Conservation (phyloP, 306 rosid species). For the Cucurbita maxima region DNA sequence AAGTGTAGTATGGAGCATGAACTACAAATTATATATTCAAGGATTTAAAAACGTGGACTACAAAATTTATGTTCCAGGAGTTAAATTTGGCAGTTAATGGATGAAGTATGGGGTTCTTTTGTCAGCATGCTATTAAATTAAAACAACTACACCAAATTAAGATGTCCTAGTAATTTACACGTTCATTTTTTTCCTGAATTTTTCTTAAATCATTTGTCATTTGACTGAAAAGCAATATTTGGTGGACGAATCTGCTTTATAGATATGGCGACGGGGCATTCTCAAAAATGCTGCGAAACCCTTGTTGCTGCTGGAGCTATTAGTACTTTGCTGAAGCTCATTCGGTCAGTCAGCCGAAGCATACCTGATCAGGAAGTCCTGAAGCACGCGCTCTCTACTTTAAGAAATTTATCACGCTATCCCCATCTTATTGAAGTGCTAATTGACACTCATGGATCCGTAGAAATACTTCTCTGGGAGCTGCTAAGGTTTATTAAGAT, state of each 20-base stretch:
- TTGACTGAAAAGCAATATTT: background rate
- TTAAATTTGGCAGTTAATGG: background rate
- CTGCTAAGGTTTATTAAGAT: conserved; percentile 37
- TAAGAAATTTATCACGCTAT: conserved; percentile 68
- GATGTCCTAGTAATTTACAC: background rate
- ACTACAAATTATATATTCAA: background rate
- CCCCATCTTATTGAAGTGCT: conserved; percentile 54
- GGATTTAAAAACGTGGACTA: background rate
- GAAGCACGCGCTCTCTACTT: conserved; percentile 68
- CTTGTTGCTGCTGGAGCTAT: conserved; percentile 81
- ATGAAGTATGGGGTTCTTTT: background rate
- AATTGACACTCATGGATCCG: conserved; percentile 31
- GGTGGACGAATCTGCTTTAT: background rate
- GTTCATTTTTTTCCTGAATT: background rate
- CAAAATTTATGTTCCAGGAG: background rate
- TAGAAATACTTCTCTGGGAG: conserved; percentile 47
- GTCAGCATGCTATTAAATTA: background rate
- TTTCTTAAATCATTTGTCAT: background rate
- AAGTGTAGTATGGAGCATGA: background rate
- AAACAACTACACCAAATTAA: background rate
- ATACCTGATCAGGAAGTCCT: conserved; percentile 74
- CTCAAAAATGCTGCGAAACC: conserved; percentile 81
- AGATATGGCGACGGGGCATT: conserved; percentile 79
- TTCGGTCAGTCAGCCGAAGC: conserved; percentile 67
- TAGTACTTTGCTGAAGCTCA: conserved; percentile 48